Conservation (phyloP, 768 basidiomycete genomes). For the Rhizopogon roseolus region DNA sequence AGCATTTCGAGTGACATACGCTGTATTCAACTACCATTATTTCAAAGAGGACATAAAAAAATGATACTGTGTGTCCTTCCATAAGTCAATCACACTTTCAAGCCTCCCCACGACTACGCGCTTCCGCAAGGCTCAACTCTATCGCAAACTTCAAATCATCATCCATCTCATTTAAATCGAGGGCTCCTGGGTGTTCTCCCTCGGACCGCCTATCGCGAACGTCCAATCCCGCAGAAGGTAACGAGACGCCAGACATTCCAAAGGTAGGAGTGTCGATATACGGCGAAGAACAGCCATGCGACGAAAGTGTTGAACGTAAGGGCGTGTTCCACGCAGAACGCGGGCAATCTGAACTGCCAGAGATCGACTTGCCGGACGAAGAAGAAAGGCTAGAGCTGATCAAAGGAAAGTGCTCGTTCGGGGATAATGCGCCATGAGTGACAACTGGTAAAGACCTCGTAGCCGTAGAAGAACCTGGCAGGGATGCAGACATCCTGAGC, state of each 20-base stretch:
- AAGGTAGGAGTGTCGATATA: conserved; percentile 5
- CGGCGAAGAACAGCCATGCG: conserved; percentile 14
- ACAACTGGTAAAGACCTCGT: conserved; percentile 5
- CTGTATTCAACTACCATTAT: neutral
- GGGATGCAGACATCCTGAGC: conserved; percentile 8
- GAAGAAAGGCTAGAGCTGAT: conserved; percentile 26
- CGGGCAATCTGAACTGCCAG: conserved; percentile 8
- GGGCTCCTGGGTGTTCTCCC: neutral
- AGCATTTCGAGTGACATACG: neutral
- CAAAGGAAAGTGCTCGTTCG: conserved; percentile 29
- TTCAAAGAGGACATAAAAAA: neutral
- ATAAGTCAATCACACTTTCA: neutral
- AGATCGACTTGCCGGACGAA: conserved; percentile 13
- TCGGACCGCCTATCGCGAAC: neutral
- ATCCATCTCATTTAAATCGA: conserved; percentile 41
- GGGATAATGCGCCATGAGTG: conserved; percentile 9
- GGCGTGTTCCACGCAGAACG: conserved; percentile 39
- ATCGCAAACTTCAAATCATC: conserved; percentile 63
- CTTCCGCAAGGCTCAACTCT: conserved; percentile 66
- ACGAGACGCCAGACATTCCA: conserved; percentile 9
- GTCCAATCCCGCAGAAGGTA: conserved; percentile 11
- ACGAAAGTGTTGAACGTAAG: conserved; percentile 18
- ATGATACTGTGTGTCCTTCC: neutral
- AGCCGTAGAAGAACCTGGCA: conserved; percentile 3
- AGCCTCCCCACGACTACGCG: conserved; percentile 7